phyloP scores from a whole-genome alignment of 495 filamentous ascomycete genomes.

The Aspergillus diversus region DNA sequence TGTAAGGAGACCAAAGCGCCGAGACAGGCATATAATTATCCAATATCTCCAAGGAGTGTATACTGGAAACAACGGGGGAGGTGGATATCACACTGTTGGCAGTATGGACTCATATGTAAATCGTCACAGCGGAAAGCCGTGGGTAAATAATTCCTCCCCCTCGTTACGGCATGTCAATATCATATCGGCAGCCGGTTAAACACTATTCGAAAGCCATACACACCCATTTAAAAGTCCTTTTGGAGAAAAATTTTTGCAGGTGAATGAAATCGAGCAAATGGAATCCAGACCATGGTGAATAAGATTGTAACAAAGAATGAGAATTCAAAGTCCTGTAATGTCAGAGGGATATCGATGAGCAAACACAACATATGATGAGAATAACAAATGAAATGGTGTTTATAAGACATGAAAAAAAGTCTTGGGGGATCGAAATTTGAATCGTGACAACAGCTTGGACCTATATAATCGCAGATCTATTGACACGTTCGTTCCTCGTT shows the following conservation, averaged over 20 bases:
- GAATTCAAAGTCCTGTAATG: background rate
- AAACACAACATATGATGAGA: background rate
- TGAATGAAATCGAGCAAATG: background rate
- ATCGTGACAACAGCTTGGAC: conserved; percentile 27
- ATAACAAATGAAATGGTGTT: conserved; percentile 6
- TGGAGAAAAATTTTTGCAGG: background rate
- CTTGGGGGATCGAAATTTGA: conserved; percentile 11
- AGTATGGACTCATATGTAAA: background rate
- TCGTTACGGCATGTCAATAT: background rate
- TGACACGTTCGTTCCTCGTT: conserved; percentile 22
- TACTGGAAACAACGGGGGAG: background rate
- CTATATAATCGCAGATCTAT: conserved; percentile 30
- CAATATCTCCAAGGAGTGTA: conserved; percentile 20
- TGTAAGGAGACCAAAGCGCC: conserved; percentile 2
- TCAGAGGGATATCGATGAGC: background rate
- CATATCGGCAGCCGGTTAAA: background rate
- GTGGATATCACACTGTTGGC: background rate
- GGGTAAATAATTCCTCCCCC: too few species aligned
- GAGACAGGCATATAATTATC: conserved; percentile 12
- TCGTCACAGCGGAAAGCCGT: too few species aligned
- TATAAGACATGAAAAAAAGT: conserved; percentile 7
- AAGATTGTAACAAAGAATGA: background rate
- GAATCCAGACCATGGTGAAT: background rate
- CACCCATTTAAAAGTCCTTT: background rate
- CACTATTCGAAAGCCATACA: background rate